These are phyloP conservation scores for Annona squamosa DNA, from an alignment of 164 flowering plant genomes.

Conservation along the genomic window DNA sequence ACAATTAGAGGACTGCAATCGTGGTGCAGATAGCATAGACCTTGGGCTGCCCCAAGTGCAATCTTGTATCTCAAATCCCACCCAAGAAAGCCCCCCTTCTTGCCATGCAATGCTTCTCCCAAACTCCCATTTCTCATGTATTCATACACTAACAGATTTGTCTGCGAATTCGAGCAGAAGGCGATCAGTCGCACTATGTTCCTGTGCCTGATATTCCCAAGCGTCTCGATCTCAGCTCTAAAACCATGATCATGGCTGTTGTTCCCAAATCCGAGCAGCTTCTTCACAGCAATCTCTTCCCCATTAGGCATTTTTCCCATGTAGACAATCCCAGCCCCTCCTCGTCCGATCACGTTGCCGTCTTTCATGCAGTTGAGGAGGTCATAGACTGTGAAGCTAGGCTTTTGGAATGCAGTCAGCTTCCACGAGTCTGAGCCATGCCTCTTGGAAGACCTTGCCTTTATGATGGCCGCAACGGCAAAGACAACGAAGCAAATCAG, in stretches of 20 bases:
- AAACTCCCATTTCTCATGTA: constrained; percentile 77
- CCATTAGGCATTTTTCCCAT: constrained; percentile 71
- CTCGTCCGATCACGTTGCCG: constrained; percentile 73
- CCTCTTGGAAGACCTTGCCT: constrained; percentile 49
- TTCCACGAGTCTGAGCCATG: constrained; percentile 47
- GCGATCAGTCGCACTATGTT: constrained; percentile 80
- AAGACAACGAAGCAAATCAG: constrained; percentile 64
- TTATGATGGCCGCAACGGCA: constrained; percentile 54
- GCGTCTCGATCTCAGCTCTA: constrained; percentile 72
- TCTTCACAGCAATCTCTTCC: constrained; percentile 75
- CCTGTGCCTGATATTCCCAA: constrained; percentile 80
- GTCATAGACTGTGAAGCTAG: constrained; percentile 54
- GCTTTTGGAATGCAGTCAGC: constrained; percentile 72
- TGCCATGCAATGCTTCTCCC: constrained; percentile 64
- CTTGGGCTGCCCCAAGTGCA: constrained; percentile 60
- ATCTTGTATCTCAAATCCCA: constrained; percentile 66
- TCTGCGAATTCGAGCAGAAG: constrained; percentile 68
- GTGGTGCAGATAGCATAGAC: constrained; percentile 69
- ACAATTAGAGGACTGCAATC: constrained; percentile 66
- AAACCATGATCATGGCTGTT: constrained; percentile 70
- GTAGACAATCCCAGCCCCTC: constrained; percentile 90
- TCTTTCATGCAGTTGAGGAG: constrained; percentile 80
- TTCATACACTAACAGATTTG: constrained; percentile 64
- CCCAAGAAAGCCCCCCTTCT: constrained; percentile 39
- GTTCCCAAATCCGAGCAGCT: constrained; percentile 45